Base-by-base conservation (phyloP, 192 early-diverging fungal species). In the Mortierella hygrophila region DNA sequence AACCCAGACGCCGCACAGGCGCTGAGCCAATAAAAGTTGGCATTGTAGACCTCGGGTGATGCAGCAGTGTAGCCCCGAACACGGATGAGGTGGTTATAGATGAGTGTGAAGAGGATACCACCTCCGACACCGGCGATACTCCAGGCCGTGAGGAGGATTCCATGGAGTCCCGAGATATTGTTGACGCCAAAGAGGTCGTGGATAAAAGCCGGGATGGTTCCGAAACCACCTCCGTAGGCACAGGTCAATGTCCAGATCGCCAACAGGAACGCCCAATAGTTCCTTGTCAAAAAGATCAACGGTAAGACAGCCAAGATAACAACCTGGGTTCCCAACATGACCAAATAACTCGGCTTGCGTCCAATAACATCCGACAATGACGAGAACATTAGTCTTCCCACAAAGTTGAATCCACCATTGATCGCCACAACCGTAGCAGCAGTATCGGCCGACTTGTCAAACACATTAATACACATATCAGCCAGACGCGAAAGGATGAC, bases 151-250 rank as follows among this genome's bases (percentile, higher is more conserved):
- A 95, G 88, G 46, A 94, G 89, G 63, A 95, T 89, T 38, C 94
- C 94, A 88, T 95, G 94, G 52, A 93, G 91, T 65, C 92, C 92
- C 54, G 93, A 93, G 13, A 92, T 92, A 85, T 95, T 95, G 89
- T 92, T 91, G 74, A 90, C 88, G 3, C 93, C 93, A 78, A 94
- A 95, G 88, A 94, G 90, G 75, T 95, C 94, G 46, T 94, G 85
- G 3, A 95, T 86, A 75, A 94, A 94, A 6, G 94, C 93, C 0
- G 94, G 94, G 52, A 95, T 93, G 85, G 93, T 91, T 20, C 94
- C 94, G 63, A 94, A 94, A 0, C 94, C 94, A 21, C 91, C 93
- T 41, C 94, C 94, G 68, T 94, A 95, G 83, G 90, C 93, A 44
- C 91, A 84, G 18, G 93, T 93, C 46, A 93, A 89, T 21, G 86